phyloP scores from a whole-genome alignment of 2,329 filamentous ascomycete genomes.

The Colletotrichum sp. region DNA sequence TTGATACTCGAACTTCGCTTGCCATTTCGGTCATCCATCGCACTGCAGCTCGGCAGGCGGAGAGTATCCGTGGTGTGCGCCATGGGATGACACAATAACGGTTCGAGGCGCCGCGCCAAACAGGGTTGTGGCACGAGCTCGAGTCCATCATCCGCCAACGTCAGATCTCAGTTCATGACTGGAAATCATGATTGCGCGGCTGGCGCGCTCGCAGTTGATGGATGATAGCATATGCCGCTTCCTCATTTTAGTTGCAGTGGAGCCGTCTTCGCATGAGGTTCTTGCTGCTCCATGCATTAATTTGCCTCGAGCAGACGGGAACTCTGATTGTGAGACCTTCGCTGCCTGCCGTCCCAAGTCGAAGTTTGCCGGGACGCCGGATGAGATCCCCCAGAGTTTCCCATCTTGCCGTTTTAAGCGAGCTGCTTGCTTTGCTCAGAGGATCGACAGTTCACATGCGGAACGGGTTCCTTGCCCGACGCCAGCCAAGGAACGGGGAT shows the following conservation, averaged over 20 bases:
- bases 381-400: not conserved
- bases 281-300: not conserved
- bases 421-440: not conserved
- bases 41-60: not conserved
- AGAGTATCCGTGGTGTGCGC: not conserved
- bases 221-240: not conserved
- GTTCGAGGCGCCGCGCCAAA: not conserved
- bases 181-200: not conserved
- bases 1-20: not conserved
- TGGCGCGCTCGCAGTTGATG: not conserved
- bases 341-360: not conserved
- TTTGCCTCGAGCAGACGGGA: not conserved
- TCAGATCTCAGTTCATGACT: not conserved
- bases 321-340: not conserved
- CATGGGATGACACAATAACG: not conserved
- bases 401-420: not conserved
- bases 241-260: not conserved
- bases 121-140: not conserved
- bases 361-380: not conserved
- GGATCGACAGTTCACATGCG: not conserved
- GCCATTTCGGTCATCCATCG: not conserved
- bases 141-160: not conserved
- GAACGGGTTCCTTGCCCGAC: not conserved
- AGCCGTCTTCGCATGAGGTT: not conserved
- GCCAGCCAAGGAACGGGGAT: not conserved